These are phyloP conservation scores for Jaltomata sinuosa DNA, from an alignment of 257 asterid genomes.

Conservation along the genomic window DNA sequence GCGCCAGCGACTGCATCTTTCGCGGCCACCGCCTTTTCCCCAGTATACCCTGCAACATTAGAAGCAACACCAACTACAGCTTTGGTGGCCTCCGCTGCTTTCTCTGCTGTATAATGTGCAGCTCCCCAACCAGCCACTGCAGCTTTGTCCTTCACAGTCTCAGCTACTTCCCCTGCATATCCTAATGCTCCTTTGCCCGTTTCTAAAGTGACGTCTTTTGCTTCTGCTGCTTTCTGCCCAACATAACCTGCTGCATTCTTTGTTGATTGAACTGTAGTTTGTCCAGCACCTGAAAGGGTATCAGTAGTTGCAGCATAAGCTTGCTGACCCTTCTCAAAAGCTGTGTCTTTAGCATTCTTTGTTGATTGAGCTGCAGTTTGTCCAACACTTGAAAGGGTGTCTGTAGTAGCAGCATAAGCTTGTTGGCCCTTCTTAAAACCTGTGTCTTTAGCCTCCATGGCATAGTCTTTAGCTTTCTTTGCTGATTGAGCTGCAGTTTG, in stretches of 20 bases:
- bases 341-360: conserved; percentile 14
- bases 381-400: neutral
- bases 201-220: conserved; percentile 41
- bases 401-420: neutral
- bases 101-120: conserved; percentile 54
- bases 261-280: neutral
- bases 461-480: conserved; percentile 19
- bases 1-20: conserved; percentile 61
- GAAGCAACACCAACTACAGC: conserved; percentile 38
- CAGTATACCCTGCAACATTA: conserved; percentile 44
- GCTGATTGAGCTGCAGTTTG: neutral
- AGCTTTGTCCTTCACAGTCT: conserved; percentile 42
- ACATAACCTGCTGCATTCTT: conserved; percentile 25
- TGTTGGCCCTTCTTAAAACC: neutral
- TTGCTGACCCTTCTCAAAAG: neutral
- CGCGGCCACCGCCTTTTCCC: conserved; percentile 31
- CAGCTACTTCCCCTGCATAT: conserved; percentile 48
- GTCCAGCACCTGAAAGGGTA: neutral
- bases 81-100: conserved; percentile 51
- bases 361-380: neutral
- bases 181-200: conserved; percentile 38
- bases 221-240: conserved; percentile 29
- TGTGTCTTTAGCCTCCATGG: conserved; percentile 3
- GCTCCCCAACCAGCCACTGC: conserved; percentile 80
- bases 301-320: neutral